phyloP scores from a whole-genome alignment of 352 stramenopile species.

The Nothophytophthora sp. region DNA sequence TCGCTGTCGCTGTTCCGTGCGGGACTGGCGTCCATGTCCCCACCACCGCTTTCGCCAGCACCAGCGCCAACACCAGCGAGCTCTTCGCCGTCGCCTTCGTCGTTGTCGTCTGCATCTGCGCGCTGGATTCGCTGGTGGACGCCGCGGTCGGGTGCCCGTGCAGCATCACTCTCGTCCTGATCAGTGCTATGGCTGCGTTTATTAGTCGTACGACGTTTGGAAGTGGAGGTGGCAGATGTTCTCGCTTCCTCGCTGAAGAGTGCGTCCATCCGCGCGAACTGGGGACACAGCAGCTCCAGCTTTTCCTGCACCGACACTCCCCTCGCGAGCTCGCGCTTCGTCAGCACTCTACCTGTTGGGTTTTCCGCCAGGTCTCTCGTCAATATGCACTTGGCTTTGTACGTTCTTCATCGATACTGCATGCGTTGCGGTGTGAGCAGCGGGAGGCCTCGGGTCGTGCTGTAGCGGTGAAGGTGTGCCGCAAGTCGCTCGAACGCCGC shows the following conservation, averaged over 20 bases:
- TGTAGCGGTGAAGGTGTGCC: not conserved
- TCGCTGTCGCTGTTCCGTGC: no score
- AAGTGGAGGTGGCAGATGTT: not conserved
- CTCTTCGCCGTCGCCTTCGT: no score
- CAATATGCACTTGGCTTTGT: constrained; percentile 6
- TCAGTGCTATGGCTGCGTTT: not conserved
- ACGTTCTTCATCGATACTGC: constrained; percentile 14
- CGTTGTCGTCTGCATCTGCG: no score
- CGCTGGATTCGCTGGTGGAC: no score
- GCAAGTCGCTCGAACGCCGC: constrained; percentile 2
- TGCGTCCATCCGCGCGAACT: constrained; percentile 11
- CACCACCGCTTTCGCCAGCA: no score
- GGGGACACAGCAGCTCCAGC: constrained; percentile 6
- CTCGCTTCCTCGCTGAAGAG: constrained; percentile 9
- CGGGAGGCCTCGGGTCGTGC: not conserved
- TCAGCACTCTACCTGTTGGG: constrained; percentile 1
- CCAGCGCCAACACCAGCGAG: no score
- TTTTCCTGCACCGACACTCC: constrained; percentile 10
- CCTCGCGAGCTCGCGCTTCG: not conserved
- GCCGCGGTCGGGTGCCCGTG: no score
- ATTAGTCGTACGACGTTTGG: constrained; percentile 1
- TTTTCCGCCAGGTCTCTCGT: not conserved
- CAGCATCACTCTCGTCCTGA: not conserved
- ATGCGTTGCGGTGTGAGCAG: constrained; percentile 1
- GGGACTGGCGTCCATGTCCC: no score